Percentiles rank a stretch among this genome's conserved stretches.
Evolutionary conservation across 768 basidiomycete species (phyloP).

Genomic region (Lyophyllum decastes): DNA sequence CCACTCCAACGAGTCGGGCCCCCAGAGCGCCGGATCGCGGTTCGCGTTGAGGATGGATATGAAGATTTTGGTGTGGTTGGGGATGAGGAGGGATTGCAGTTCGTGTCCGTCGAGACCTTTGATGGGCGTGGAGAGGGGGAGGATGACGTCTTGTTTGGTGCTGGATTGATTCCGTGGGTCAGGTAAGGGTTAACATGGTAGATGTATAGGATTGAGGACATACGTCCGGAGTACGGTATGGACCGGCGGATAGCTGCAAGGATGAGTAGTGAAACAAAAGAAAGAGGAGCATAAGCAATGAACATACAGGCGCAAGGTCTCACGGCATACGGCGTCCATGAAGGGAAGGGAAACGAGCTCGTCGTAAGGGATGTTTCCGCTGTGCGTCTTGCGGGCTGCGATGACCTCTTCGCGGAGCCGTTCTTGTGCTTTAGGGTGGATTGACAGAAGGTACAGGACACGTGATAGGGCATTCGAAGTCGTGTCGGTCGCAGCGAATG

Average conservation of each 20-base stretch:
- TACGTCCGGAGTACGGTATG: slow-evolving; percentile 16
- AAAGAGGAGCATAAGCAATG: background rate
- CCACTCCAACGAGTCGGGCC: slow-evolving; percentile 39
- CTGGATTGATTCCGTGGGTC: background rate
- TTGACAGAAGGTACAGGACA: slow-evolving; percentile 27
- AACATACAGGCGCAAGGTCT: slow-evolving; percentile 34
- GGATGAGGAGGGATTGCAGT: background rate
- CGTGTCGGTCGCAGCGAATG: slow-evolving; percentile 36
- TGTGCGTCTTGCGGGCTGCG: background rate
- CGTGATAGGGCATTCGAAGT: slow-evolving; percentile 31
- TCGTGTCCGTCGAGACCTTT: background rate
- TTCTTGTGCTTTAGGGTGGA: slow-evolving; percentile 31
- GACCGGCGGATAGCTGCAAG: slow-evolving; percentile 22
- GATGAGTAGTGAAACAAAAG: background rate
- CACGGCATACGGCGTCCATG: slow-evolving; percentile 36
- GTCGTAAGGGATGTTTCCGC: slow-evolving; percentile 25
- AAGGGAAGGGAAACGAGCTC: slow-evolving; percentile 27
- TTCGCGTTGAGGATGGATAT: background rate
- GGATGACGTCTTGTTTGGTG: background rate
- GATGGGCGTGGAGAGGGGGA: background rate
- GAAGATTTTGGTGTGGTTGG: background rate
- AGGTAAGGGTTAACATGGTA: too few species aligned
- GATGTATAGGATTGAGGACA: background rate
- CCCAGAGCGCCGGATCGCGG: slow-evolving; percentile 37
- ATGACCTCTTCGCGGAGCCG: slow-evolving; percentile 30